These are phyloP conservation scores for Pugionium dolabratum DNA, from an alignment of 345 rosid species.

Conservation along the genomic window DNA sequence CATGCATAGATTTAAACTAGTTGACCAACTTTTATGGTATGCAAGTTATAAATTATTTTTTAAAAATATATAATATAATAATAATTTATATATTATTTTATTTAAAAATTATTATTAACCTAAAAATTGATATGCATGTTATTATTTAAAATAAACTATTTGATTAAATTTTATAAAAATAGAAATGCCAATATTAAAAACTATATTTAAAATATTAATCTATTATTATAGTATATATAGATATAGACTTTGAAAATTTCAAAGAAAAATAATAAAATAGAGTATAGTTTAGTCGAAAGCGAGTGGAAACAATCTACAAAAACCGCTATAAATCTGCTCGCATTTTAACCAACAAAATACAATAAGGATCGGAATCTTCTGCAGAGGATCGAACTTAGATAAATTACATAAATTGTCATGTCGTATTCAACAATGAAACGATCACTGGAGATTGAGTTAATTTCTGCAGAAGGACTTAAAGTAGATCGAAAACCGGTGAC, in stretches of 20 bases:
- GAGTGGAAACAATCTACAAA: neutral
- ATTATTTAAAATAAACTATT: neutral
- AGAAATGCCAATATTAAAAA: neutral
- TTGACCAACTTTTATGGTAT: too few species aligned
- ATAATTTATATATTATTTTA: too few species aligned
- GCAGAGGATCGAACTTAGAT: neutral
- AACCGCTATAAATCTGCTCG: neutral
- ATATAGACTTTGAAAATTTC: neutral
- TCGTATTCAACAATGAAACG: slow-evolving; percentile 32
- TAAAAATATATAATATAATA: too few species aligned
- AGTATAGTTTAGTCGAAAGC: neutral
- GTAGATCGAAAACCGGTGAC: slow-evolving; percentile 44
- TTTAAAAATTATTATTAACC: too few species aligned
- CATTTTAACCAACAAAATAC: neutral
- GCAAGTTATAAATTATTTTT: neutral
- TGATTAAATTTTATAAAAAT: too few species aligned
- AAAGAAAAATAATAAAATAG: neutral
- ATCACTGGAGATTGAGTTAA: slow-evolving; percentile 50
- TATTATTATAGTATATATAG: neutral
- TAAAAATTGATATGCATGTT: too few species aligned
- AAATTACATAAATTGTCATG: neutral
- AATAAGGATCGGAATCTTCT: neutral
- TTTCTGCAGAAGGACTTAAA: slow-evolving; percentile 62
- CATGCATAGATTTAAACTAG: too few species aligned
- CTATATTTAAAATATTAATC: neutral